Evolutionary conservation across 2,329 filamentous ascomycete genomes (phyloP).

Genomic region (Cadophora luteo-olivacea): DNA sequence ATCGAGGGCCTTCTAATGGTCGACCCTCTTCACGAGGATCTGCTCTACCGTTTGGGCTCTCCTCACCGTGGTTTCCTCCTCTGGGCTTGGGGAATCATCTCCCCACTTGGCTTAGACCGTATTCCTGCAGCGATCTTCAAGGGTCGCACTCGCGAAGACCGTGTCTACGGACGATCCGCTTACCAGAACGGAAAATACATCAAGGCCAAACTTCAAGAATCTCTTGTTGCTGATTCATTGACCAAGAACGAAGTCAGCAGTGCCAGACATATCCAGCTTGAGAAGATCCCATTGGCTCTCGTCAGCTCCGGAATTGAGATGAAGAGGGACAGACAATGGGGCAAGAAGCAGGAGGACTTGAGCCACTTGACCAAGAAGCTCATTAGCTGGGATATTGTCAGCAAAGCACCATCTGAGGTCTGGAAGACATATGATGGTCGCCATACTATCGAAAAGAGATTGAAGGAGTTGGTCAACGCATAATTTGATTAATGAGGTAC

Average conservation of each 20-base stretch:
- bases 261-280: constrained; percentile 79
- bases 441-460: constrained; percentile 76
- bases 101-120: constrained; percentile 84
- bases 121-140: constrained; percentile 82
- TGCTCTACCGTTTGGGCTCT: constrained; percentile 71
- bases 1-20: constrained; percentile 83
- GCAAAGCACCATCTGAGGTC: constrained; percentile 83
- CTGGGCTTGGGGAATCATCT: constrained; percentile 86
- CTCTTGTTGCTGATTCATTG: constrained; percentile 82
- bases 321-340: constrained; percentile 74
- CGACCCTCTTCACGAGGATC: constrained; percentile 88
- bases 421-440: constrained; percentile 81
- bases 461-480: constrained; percentile 67
- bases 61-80: constrained; percentile 79
- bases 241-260: constrained; percentile 82
- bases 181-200: constrained; percentile 84
- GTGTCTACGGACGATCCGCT: constrained; percentile 80
- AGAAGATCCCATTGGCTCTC: constrained; percentile 77
- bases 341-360: constrained; percentile 83
- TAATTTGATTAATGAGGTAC: neutral
- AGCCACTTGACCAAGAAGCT: constrained; percentile 81
- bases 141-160: constrained; percentile 80
- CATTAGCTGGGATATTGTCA: constrained; percentile 84
- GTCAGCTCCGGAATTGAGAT: constrained; percentile 82
- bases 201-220: constrained; percentile 92